A percentile compares a stretch with the other conserved stretches of the same genome.
Evolutionary conservation across 2,329 filamentous ascomycete species (phyloP).

Genomic region (Claviceps sp.): DNA sequence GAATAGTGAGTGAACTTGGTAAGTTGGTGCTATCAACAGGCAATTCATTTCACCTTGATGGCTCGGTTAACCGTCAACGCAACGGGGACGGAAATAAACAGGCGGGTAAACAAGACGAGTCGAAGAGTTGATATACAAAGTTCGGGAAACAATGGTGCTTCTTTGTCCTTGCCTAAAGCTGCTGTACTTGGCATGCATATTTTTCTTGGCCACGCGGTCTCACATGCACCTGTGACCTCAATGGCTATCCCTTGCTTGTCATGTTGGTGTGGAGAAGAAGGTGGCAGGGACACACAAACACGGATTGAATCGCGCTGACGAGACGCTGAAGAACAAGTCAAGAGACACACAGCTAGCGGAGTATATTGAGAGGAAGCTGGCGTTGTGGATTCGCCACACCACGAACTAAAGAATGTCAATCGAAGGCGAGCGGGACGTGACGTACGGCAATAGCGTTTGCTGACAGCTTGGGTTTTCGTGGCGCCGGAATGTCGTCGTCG

Average conservation of each 20-base stretch:
- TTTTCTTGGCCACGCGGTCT: neutral
- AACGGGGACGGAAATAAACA: neutral
- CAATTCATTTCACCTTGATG: neutral
- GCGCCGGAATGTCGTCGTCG: neutral
- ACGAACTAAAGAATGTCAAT: neutral
- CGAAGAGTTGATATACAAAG: neutral
- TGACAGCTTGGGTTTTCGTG: neutral
- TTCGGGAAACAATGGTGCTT: neutral
- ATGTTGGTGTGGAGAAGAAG: neutral
- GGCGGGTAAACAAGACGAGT: neutral
- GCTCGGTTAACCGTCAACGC: neutral
- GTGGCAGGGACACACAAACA: neutral
- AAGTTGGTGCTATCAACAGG: neutral
- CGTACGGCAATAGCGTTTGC: neutral
- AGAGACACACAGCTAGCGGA: neutral
- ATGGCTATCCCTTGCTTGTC: neutral
- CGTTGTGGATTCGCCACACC: neutral
- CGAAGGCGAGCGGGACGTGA: no score
- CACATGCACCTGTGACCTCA: neutral
- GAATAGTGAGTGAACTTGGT: neutral
- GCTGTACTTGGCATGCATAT: neutral
- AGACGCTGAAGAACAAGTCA: neutral
- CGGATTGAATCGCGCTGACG: neutral
- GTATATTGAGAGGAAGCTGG: neutral
- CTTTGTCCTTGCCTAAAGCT: neutral